phyloP scores from a whole-genome alignment of 768 basidiomycete species.

The Boletus sp. region DNA sequence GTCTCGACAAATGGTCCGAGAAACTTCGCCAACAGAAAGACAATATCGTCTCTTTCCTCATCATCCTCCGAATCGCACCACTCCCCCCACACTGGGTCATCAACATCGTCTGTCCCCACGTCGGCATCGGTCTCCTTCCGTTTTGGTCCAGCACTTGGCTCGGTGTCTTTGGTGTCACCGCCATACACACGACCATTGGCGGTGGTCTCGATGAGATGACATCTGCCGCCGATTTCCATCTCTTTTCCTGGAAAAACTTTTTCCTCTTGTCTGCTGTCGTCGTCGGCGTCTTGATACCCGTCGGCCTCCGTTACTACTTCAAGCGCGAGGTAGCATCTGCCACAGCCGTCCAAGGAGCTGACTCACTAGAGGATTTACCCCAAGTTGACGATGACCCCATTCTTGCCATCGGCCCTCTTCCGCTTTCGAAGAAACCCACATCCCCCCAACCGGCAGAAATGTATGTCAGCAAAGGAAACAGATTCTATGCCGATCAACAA shows the following conservation, averaged over 20 bases:
- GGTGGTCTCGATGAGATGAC: conserved; percentile 95
- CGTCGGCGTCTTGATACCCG: conserved; percentile 90
- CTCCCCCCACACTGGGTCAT: conserved; percentile 97
- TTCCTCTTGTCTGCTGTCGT: conserved; percentile 80
- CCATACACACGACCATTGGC: conserved; percentile 95
- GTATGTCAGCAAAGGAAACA: conserved; percentile 36
- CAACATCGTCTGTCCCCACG: conserved; percentile 88
- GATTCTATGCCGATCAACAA: conserved; percentile 39
- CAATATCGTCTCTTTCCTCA: conserved; percentile 88
- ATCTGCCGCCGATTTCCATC: conserved; percentile 85
- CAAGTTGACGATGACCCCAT: conserved; percentile 44
- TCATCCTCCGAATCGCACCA: conserved; percentile 92
- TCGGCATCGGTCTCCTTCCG: conserved; percentile 78
- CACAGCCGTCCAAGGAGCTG: conserved; percentile 35
- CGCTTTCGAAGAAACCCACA: conserved; percentile 41
- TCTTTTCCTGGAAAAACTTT: conserved; percentile 90
- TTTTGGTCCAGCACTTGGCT: conserved; percentile 92
- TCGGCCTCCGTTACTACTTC: conserved; percentile 84
- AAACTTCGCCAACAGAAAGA: conserved; percentile 77
- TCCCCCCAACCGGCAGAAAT: conserved; percentile 28
- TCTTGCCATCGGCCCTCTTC: conserved; percentile 54
- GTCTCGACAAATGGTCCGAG: conserved; percentile 76
- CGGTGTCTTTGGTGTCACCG: conserved; percentile 85
- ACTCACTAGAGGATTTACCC: conserved; percentile 32
- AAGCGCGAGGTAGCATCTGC: conserved; percentile 51